phyloP scores from a whole-genome alignment of 1,284 basidiomycete species.

The Amylostereum chailletii region DNA sequence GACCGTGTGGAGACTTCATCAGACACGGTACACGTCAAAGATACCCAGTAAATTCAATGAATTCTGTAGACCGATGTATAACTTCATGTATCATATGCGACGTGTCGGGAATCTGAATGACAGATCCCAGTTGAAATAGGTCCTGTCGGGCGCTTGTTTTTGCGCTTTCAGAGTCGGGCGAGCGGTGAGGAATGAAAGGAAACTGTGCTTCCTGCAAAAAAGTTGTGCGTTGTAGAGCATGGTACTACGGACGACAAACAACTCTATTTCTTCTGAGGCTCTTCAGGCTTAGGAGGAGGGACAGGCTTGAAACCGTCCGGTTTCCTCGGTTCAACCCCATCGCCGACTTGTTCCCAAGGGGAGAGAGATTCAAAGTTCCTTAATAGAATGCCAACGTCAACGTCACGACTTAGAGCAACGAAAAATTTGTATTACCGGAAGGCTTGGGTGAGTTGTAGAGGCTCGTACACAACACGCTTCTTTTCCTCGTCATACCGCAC shows the following conservation, averaged over 20 bases:
- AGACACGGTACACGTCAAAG: too few species aligned
- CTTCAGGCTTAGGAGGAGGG: constrained; percentile 53
- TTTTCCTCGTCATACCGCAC: constrained; percentile 97
- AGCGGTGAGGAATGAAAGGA: too few species aligned
- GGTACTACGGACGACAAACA: not conserved
- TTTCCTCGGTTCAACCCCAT: constrained; percentile 66
- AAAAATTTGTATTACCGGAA: constrained; percentile 59
- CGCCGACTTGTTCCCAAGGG: constrained; percentile 96
- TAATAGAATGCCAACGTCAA: constrained; percentile 5
- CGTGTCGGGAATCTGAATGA: not conserved
- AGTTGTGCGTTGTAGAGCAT: too few species aligned
- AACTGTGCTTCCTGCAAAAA: too few species aligned
- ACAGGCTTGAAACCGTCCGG: constrained; percentile 66
- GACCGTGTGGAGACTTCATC: too few species aligned
- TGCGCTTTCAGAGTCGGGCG: too few species aligned
- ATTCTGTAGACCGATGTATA: too few species aligned
- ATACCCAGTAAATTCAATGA: too few species aligned
- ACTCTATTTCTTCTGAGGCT: constrained; percentile 60
- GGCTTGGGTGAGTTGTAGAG: constrained; percentile 94
- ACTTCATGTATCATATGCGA: not conserved
- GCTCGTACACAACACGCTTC: constrained; percentile 98
- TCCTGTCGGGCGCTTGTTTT: too few species aligned
- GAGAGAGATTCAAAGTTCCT: constrained; percentile 93
- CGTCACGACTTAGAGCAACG: not conserved
- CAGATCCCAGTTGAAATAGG: too few species aligned